A percentile compares a stretch with the other conserved stretches of the same genome.
Evolutionary conservation across 345 rosid species (phyloP).

Genomic region (Xanthoceras sorbifolium): DNA sequence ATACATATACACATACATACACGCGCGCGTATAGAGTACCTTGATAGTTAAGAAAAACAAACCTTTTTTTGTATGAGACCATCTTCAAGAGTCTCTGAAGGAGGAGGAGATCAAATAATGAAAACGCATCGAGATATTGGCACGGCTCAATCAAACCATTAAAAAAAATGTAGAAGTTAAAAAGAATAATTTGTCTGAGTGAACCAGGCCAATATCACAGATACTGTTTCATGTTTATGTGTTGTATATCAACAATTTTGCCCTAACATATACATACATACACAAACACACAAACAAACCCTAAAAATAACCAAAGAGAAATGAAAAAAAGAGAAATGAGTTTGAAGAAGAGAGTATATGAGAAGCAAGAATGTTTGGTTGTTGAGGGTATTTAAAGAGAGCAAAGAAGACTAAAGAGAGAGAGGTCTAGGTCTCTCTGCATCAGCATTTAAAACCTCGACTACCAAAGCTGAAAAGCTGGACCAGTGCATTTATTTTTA

Average conservation of each 20-base stretch:
- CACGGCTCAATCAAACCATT: slow-evolving; percentile 90
- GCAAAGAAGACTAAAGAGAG: slow-evolving; percentile 30
- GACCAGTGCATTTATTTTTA: slow-evolving; percentile 64
- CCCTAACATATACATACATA: too few species aligned
- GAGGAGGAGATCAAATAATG: slow-evolving; percentile 24
- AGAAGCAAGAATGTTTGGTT: slow-evolving; percentile 46
- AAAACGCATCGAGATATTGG: slow-evolving; percentile 87
- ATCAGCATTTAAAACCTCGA: slow-evolving; percentile 68
- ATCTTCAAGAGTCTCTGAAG: background rate
- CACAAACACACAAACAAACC: background rate
- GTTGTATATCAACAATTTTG: background rate
- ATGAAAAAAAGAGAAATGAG: background rate
- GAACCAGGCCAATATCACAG: slow-evolving; percentile 96
- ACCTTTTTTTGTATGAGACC: background rate
- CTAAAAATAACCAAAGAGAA: background rate
- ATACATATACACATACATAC: background rate
- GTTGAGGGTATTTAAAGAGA: slow-evolving; percentile 41
- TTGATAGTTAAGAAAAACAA: background rate
- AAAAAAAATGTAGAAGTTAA: background rate
- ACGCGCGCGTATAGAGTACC: background rate
- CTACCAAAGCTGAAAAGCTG: slow-evolving; percentile 76
- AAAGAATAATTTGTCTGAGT: slow-evolving; percentile 50
- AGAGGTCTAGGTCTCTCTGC: too few species aligned
- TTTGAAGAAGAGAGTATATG: slow-evolving; percentile 30
- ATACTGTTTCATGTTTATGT: slow-evolving; percentile 34